These are phyloP conservation scores for Zymoseptoria passerinii DNA, from an alignment of 2,329 filamentous ascomycete species.

Conservation along the genomic window DNA sequence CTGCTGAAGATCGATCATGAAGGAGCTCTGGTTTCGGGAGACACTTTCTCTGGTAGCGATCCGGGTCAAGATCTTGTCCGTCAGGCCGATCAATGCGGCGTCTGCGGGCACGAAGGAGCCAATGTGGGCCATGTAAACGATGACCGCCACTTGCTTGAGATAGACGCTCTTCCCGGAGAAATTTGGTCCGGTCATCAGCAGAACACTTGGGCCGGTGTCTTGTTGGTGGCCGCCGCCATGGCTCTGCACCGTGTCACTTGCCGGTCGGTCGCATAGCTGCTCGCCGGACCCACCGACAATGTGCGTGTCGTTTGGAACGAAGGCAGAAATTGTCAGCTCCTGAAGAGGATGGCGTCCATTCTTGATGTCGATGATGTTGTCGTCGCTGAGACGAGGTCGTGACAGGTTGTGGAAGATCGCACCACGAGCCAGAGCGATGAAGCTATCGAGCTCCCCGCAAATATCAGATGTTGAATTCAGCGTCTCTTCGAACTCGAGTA, in stretches of 20 bases:
- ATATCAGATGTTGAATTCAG: slow-evolving; percentile 65
- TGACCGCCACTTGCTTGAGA: slow-evolving; percentile 83
- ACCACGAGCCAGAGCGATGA: slow-evolving; percentile 70
- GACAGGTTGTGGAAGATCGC: slow-evolving; percentile 66
- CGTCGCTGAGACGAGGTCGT: slow-evolving; percentile 58
- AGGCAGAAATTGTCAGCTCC: slow-evolving; percentile 70
- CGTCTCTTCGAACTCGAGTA: slow-evolving; percentile 60
- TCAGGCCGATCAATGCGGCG: slow-evolving; percentile 69
- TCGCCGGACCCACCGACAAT: slow-evolving; percentile 52
- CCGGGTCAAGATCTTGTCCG: slow-evolving; percentile 84
- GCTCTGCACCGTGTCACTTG: not conserved
- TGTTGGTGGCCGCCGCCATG: not conserved
- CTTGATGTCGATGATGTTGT: slow-evolving; percentile 64
- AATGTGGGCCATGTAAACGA: slow-evolving; percentile 85
- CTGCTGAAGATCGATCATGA: slow-evolving; percentile 81
- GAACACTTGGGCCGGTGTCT: slow-evolving; percentile 50
- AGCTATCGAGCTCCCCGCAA: slow-evolving; percentile 78
- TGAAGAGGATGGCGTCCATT: slow-evolving; percentile 82
- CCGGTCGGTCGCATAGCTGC: not conserved
- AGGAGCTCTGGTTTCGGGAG: slow-evolving; percentile 56
- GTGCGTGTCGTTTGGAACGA: slow-evolving; percentile 74
- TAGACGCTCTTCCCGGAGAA: slow-evolving; percentile 96
- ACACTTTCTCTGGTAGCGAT: slow-evolving; percentile 67
- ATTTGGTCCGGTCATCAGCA: slow-evolving; percentile 86
- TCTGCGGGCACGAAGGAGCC: slow-evolving; percentile 86